Conservation (phyloP, 129 eudicot genomes). For the Deinandra increscens region DNA sequence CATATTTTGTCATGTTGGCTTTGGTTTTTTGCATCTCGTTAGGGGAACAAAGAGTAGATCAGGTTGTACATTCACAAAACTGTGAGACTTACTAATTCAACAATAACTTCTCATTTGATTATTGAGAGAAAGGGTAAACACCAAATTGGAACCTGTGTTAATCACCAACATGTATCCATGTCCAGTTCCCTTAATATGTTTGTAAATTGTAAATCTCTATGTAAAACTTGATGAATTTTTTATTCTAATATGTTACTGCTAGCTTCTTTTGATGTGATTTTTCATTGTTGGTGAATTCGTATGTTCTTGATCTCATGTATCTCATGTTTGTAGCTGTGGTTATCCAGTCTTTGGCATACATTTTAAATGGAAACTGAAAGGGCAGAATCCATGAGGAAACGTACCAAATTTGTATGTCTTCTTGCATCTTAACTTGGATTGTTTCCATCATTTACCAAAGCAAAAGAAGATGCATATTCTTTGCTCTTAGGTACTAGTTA, state of each 20-base stretch:
- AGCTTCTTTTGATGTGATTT: slow-evolving; percentile 2
- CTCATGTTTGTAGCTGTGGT: neutral
- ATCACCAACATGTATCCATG: too few relatives aligned
- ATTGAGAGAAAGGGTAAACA: too few relatives aligned
- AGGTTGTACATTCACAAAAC: neutral
- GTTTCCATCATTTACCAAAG: neutral
- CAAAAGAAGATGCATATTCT: slow-evolving; percentile 13
- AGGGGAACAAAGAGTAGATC: too few relatives aligned
- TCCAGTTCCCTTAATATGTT: neutral
- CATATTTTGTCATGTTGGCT: neutral
- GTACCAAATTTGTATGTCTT: slow-evolving; percentile 56
- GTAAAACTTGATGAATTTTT: neutral
- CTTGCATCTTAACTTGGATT: slow-evolving; percentile 6
- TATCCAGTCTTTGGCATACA: slow-evolving; percentile 29
- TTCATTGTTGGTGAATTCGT: neutral
- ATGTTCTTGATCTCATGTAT: slow-evolving; percentile 9
- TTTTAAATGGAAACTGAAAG: slow-evolving; percentile 48
- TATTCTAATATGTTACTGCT: neutral
- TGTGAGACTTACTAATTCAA: neutral
- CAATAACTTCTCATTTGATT: too few relatives aligned
- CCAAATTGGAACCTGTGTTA: too few relatives aligned
- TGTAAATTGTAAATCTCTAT: slow-evolving; percentile 12
- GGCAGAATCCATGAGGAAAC: slow-evolving; percentile 44
- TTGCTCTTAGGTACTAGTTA: neutral
- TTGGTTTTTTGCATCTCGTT: neutral